phyloP scores from a whole-genome alignment of 106 monocot species.

The Triglochin maritima region DNA sequence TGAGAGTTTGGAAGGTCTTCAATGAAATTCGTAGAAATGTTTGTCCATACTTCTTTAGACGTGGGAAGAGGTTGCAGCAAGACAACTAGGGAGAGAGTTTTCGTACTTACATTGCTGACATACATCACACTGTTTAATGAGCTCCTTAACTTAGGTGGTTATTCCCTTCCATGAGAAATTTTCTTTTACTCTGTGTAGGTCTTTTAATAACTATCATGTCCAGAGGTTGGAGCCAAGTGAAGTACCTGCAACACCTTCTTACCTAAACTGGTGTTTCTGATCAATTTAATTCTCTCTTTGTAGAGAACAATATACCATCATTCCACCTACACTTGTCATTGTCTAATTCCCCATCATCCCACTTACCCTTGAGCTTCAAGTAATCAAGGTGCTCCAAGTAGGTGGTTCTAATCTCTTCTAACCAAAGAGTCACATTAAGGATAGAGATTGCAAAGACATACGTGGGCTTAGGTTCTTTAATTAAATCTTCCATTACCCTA shows the following conservation, averaged over 20 bases:
- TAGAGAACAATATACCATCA: background rate
- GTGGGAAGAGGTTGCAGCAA: background rate
- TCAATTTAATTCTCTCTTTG: background rate
- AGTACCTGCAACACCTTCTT: no score
- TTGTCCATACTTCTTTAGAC: background rate
- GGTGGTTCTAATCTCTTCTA: background rate
- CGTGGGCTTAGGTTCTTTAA: background rate
- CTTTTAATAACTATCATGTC: background rate
- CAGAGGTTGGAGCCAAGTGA: background rate
- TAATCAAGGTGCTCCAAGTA: background rate
- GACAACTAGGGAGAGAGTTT: background rate
- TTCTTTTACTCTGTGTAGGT: background rate
- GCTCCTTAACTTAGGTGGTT: background rate
- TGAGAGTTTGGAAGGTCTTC: background rate
- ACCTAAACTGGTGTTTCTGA: no score
- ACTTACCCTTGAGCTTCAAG: background rate
- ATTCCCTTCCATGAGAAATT: background rate
- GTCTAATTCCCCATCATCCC: background rate
- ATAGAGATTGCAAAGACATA: background rate
- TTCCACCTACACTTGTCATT: background rate
- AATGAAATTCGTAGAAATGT: constrained; percentile 14
- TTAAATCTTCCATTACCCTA: background rate
- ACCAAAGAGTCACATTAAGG: background rate
- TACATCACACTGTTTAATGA: background rate
- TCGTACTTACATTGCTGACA: background rate